phyloP scores from a whole-genome alignment of 192 early-diverging fungal genomes.

The Fimicolochytrium jonesii region DNA sequence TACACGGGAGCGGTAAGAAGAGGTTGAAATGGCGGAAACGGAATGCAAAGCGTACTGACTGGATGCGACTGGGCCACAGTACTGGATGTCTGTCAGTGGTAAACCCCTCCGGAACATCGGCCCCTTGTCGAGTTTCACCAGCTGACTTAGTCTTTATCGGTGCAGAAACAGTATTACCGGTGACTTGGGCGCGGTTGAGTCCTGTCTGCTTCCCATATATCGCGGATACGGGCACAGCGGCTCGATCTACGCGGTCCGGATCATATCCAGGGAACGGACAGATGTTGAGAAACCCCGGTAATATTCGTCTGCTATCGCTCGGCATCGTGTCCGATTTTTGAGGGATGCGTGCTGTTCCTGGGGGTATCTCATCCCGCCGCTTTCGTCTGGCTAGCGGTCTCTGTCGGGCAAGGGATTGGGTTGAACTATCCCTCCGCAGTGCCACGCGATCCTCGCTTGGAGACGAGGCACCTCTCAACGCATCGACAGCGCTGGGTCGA shows the following conservation, averaged over 20 bases:
- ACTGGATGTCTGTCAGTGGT: constrained; percentile 47
- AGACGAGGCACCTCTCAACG: background rate
- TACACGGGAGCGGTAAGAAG: too few species aligned
- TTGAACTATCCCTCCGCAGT: too few species aligned
- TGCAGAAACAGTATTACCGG: too few species aligned
- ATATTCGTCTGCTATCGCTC: constrained; percentile 13
- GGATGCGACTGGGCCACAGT: constrained; percentile 45
- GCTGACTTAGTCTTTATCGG: background rate
- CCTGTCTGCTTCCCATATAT: constrained; percentile 40
- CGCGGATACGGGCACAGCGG: constrained; percentile 26
- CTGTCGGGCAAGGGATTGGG: too few species aligned
- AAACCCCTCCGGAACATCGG: constrained; percentile 38
- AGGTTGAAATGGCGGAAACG: background rate
- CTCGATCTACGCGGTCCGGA: constrained; percentile 40
- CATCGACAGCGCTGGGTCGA: background rate
- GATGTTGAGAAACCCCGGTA: constrained; percentile 39
- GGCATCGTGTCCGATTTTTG: constrained; percentile 18
- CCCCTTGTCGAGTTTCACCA: background rate
- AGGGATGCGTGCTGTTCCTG: constrained; percentile 22
- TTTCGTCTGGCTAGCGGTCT: too few species aligned
- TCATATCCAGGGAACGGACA: constrained; percentile 53
- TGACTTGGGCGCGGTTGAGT: background rate
- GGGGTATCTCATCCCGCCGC: constrained; percentile 21
- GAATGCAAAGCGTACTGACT: constrained; percentile 30
- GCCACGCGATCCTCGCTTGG: background rate